phyloP scores from a whole-genome alignment of 2,329 filamentous ascomycete genomes.

The Stenocarpella maydis region DNA sequence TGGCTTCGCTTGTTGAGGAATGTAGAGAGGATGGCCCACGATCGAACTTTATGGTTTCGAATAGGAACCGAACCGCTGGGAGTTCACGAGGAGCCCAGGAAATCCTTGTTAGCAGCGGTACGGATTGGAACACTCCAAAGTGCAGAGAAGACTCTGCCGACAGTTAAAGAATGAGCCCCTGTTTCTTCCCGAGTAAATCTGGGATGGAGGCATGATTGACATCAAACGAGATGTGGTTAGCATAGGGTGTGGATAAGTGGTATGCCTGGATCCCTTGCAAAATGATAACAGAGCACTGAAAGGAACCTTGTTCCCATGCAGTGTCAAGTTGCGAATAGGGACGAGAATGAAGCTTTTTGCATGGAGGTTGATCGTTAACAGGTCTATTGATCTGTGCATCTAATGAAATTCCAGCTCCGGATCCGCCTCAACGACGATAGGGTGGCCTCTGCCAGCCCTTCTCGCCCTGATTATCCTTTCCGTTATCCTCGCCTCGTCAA shows the following conservation, averaged over 20 bases:
- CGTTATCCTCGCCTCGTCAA: conserved; percentile 50
- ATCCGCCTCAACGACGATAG: conserved; percentile 59
- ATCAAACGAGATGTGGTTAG: not conserved
- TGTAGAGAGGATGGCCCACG: not conserved
- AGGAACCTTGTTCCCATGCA: too few relatives aligned
- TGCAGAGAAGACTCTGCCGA: not conserved
- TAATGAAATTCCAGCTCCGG: not conserved
- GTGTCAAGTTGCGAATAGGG: too few relatives aligned
- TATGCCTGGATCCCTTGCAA: not conserved
- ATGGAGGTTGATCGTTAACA: too few relatives aligned
- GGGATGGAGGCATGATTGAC: not conserved
- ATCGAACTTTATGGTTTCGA: not conserved
- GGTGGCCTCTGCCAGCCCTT: conserved; percentile 57
- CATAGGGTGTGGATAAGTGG: not conserved
- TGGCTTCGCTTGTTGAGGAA: not conserved
- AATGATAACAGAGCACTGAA: too few relatives aligned
- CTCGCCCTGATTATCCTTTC: conserved; percentile 57
- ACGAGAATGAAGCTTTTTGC: not conserved
- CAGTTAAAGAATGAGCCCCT: not conserved
- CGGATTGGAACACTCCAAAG: not conserved
- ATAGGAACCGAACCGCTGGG: not conserved
- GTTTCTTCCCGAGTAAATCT: not conserved
- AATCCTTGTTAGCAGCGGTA: too few relatives aligned
- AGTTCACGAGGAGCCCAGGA: not conserved
- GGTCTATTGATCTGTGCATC: not conserved